Base-by-base conservation (phyloP, 176 grass and related monocot species). In the Urochloa ruziziensis region DNA sequence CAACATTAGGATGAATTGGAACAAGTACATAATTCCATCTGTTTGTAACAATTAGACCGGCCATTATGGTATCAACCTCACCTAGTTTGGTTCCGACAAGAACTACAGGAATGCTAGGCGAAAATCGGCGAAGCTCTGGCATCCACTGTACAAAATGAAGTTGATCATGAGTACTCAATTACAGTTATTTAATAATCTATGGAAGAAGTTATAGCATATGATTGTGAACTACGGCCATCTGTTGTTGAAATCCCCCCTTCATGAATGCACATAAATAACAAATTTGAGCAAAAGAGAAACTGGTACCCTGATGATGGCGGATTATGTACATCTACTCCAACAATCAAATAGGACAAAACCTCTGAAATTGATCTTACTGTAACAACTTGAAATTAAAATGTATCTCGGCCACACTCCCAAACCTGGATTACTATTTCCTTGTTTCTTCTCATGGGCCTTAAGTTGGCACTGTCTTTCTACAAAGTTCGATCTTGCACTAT, bases 61-160 rank as follows among this genome's bases (percentile, higher is more conserved):
- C 39, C 32, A 52, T 27, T 27, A 4, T 52, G 8, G 64, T 27
- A 52, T 37, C 4, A 66, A 39, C 46, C 44, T 67, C 47, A 97
- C 94, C 94, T 84, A 97, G 75, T 79, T 97, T 97, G 44, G 94
- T 97, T 40, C 94, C 91, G n/a, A 97, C 91, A 72, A 97, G 87
- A 49, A 97, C 79, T 44, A 94, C 84, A 56, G 94, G 94, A 79
- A 94, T 62, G 78, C 76, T 74, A 16, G 94, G 92, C 2, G 90
- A 86, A 68, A 91, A 94, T 32, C 87, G 87, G 39, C 75, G 89
- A 61, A 97, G 84, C 87, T 97, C 94, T 78, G 90, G 85, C 89
- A 97, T 94, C 94, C 94, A 97, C 94, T 97, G 60, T 80, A 44
- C 59, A 62, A 8, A 81, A 40, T 39, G 67, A 40, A 58, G 17